Evolutionary conservation across 805 yeast species (phyloP), one percentile per base, ranked within the genome.

Genomic region (Candida coquimbonensis): DNA sequence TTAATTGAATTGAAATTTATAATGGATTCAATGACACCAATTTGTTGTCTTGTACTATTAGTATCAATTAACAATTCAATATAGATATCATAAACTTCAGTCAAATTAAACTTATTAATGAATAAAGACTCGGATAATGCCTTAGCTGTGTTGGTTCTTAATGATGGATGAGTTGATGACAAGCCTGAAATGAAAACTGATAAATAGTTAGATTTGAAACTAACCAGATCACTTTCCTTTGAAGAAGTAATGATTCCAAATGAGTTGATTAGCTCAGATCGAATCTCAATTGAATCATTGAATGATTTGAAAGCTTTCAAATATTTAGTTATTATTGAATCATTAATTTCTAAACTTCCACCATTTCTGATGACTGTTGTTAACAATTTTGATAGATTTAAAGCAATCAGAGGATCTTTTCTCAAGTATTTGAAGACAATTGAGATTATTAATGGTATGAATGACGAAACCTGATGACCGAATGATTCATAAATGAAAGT

Each of bases 21-120:
- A 11, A 69, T 48, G 0, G 74, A 66, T 47, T 68, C 67, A 34
- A 70, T 56, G 17, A 67, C 53, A 2, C 68, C 69, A 3, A 59
- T 47, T 34, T 56, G 58, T 27, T 50, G 57, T 36, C 53, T 64
- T 52, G 27, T 45, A 40, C 46, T 55, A 27, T 17, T 53, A 43
- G 38, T 57, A 53, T 59, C 59, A 13, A 57, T 40, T 39, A 54
- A 55, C 9, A 57, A 31, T 17, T 60, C 58, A 33, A 57, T 39
- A 40, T 48, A 59, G 19, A 54, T 49, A 8, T 40, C 52, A 31
- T 59, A 43, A 13, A 55, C 49, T 4, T 54, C 45, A 11, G 42
- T 50, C 39, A 62, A 52, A 40, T 53, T 50, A 43, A 62, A 64
- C 0, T 46, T 19, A 3, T 38, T 41, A 1, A 9, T 11, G 2